phyloP scores from a whole-genome alignment of 371 early-diverging fungal species.

The Mortierella sp. region DNA sequence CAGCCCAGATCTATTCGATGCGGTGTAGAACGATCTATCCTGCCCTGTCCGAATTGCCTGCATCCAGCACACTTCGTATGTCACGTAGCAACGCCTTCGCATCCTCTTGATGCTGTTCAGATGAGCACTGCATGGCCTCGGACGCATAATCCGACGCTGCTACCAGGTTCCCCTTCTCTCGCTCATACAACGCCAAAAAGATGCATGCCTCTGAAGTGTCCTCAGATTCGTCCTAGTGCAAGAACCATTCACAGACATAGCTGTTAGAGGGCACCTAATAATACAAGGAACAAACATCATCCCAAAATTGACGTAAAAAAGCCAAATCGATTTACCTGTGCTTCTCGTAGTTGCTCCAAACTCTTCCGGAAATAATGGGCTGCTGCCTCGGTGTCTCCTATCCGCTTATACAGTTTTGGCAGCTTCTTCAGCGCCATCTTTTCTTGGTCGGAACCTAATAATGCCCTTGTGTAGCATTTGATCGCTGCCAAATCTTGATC shows the following conservation, averaged over 20 bases:
- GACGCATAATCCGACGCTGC: constrained; percentile 62
- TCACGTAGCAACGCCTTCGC: constrained; percentile 60
- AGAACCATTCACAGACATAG: too few relatives aligned
- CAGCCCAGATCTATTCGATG: too few relatives aligned
- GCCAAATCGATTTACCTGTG: constrained; percentile 48
- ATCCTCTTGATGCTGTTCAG: constrained; percentile 62
- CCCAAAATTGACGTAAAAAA: background rate
- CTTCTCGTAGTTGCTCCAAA: constrained; percentile 58
- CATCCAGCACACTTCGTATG: constrained; percentile 41
- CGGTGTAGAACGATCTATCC: constrained; percentile 1
- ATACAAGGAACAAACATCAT: too few relatives aligned
- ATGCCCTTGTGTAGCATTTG: constrained; percentile 76
- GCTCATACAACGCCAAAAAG: constrained; percentile 69
- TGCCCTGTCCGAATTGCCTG: constrained; percentile 12
- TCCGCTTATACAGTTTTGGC: constrained; percentile 67
- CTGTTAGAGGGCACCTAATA: too few relatives aligned
- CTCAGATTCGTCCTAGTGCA: constrained; percentile 57
- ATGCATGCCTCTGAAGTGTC: constrained; percentile 69
- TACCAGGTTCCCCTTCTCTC: constrained; percentile 57
- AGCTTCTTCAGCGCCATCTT: constrained; percentile 63
- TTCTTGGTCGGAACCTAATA: constrained; percentile 65
- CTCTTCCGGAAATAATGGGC: constrained; percentile 68
- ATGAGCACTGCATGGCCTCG: constrained; percentile 56
- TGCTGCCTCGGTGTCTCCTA: constrained; percentile 63
- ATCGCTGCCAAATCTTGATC: constrained; percentile 66